phyloP scores from a whole-genome alignment of 805 yeast species.

The Cyberlindnera subsufficiens region DNA sequence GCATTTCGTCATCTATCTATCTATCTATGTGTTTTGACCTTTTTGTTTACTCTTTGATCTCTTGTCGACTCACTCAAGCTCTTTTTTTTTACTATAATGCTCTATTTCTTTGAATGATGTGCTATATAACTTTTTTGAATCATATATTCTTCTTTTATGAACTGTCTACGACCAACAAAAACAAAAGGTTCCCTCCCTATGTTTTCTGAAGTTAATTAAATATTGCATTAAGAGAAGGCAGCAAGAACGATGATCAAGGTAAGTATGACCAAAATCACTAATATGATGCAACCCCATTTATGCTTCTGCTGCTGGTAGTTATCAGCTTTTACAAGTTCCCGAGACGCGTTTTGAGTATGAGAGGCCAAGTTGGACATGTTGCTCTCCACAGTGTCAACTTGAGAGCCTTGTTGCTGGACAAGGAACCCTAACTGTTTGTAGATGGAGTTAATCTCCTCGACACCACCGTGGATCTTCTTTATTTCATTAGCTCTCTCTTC shows the following conservation, averaged over 20 bases:
- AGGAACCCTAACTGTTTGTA: slow-evolving; percentile 75
- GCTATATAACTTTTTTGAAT: neutral
- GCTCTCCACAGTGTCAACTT: slow-evolving; percentile 78
- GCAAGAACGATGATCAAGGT: slow-evolving; percentile 55
- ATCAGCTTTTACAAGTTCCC: slow-evolving; percentile 69
- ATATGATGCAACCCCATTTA: slow-evolving; percentile 66
- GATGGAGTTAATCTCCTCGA: slow-evolving; percentile 78
- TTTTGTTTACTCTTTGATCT: too few species aligned
- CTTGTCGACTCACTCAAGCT: too few species aligned
- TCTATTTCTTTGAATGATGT: too few species aligned
- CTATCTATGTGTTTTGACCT: neutral
- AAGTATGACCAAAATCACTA: slow-evolving; percentile 53
- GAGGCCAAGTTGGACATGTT: slow-evolving; percentile 59
- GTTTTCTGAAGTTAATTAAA: neutral
- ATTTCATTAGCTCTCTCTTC: slow-evolving; percentile 74
- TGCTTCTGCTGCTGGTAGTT: slow-evolving; percentile 64
- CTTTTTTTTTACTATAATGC: too few species aligned
- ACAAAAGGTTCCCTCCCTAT: neutral
- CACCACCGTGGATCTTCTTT: slow-evolving; percentile 66
- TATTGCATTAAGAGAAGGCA: slow-evolving; percentile 21
- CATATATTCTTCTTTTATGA: neutral
- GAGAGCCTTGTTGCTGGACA: slow-evolving; percentile 80
- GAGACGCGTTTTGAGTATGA: slow-evolving; percentile 64
- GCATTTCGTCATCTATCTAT: neutral
- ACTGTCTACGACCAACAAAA: neutral